phyloP scores from a whole-genome alignment of 106 monocot species.

The Chionographis japonica region DNA sequence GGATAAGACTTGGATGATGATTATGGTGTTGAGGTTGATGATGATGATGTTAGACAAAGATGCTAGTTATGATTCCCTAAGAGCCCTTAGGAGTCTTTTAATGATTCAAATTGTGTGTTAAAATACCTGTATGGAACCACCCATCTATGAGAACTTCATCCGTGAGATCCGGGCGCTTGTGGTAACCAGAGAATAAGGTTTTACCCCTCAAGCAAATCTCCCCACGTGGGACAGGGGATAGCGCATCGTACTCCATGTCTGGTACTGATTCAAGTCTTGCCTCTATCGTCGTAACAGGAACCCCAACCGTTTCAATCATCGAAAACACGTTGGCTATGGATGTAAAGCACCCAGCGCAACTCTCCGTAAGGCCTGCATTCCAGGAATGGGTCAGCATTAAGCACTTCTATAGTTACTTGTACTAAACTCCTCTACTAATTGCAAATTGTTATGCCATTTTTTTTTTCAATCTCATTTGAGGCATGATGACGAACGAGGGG shows the following conservation, averaged over 20 bases:
- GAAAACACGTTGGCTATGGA: constrained; percentile 78
- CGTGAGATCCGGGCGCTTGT: constrained; percentile 74
- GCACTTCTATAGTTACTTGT: background rate
- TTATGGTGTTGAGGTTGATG: too few species aligned
- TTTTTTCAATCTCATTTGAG: too few species aligned
- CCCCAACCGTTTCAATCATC: constrained; percentile 85
- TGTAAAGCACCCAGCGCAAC: constrained; percentile 87
- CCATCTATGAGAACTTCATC: constrained; percentile 64
- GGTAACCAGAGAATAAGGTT: constrained; percentile 87
- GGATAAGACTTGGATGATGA: too few species aligned
- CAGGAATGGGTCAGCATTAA: background rate
- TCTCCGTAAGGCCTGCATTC: constrained; percentile 78
- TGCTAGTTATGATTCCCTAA: background rate
- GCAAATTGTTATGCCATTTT: too few species aligned
- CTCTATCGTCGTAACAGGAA: constrained; percentile 76
- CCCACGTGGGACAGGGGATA: constrained; percentile 68
- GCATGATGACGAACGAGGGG: too few species aligned
- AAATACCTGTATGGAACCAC: constrained; percentile 92
- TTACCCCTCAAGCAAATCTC: constrained; percentile 91
- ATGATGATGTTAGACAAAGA: too few species aligned
- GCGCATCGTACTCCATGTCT: constrained; percentile 92
- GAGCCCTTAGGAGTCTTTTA: background rate
- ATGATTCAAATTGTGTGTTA: background rate
- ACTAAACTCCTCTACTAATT: too few species aligned
- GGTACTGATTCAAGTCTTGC: constrained; percentile 81